Evolutionary conservation across 176 grass and related monocot genomes (phyloP).

Genomic region (Paspalum notatum): DNA sequence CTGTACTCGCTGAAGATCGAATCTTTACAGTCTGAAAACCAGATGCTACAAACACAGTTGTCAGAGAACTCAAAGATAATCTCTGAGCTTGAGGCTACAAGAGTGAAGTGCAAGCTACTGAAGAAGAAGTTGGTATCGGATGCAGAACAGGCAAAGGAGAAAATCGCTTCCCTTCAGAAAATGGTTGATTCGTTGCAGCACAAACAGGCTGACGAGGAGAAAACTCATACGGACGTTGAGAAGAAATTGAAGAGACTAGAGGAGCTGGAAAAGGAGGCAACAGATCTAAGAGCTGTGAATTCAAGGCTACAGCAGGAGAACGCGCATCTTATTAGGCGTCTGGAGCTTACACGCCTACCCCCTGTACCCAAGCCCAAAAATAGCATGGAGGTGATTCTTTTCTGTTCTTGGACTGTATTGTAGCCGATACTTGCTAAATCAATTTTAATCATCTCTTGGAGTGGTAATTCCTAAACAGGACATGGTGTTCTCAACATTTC

Average conservation of each 20-base stretch:
- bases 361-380: slow-evolving; percentile 53
- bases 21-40: slow-evolving; percentile 82
- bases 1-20: slow-evolving; percentile 75
- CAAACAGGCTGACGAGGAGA: slow-evolving; percentile 42
- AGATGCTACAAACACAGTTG: slow-evolving; percentile 59
- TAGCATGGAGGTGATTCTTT: slow-evolving; percentile 62
- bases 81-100: slow-evolving; percentile 64
- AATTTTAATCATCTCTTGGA: slow-evolving; percentile 39
- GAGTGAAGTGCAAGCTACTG: slow-evolving; percentile 62
- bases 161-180: slow-evolving; percentile 57
- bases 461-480: slow-evolving; percentile 21
- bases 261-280: slow-evolving; percentile 66
- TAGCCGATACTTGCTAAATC: slow-evolving; percentile 37
- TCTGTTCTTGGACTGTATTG: slow-evolving; percentile 39
- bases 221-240: slow-evolving; percentile 46
- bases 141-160: slow-evolving; percentile 60
- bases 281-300: slow-evolving; percentile 58
- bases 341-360: slow-evolving; percentile 57
- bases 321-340: slow-evolving; percentile 53
- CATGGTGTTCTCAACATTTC: slow-evolving; percentile 31
- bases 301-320: slow-evolving; percentile 74
- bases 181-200: slow-evolving; percentile 41
- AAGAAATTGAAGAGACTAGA: slow-evolving; percentile 54
- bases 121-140: slow-evolving; percentile 59
- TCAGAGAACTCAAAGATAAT: slow-evolving; percentile 51